Conservation (phyloP, 2,329 filamentous ascomycete genomes). For the Diplocarpon rosae region DNA sequence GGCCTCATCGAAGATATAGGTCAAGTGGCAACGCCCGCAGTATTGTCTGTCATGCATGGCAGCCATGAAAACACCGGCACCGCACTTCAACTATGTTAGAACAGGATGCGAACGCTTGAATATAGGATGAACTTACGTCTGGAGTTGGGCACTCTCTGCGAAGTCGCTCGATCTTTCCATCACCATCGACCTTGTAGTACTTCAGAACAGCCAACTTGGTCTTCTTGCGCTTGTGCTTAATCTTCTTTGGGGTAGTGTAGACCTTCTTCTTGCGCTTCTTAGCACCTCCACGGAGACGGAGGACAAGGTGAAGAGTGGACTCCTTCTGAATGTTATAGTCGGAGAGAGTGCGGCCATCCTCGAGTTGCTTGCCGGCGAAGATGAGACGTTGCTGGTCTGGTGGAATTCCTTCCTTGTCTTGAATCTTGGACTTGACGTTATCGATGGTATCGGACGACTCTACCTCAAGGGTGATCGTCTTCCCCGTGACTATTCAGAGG, state of each 20-base stretch:
- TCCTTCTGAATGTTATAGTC: conserved; percentile 99
- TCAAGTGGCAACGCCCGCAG: conserved; percentile 56
- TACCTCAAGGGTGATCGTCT: conserved; percentile 99
- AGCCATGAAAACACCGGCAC: conserved; percentile 99
- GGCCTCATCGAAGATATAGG: conserved; percentile 59
- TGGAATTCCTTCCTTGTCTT: conserved; percentile 99
- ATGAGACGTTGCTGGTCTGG: conserved; percentile 99
- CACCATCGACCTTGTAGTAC: conserved; percentile 99
- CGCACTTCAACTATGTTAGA: conserved; percentile 55
- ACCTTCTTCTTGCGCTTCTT: conserved; percentile 99
- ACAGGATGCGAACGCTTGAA: conserved; percentile 1
- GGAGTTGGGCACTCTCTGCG: conserved; percentile 93
- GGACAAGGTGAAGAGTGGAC: conserved; percentile 94
- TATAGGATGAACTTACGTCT: conserved; percentile 49
- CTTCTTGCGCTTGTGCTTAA: conserved; percentile 99
- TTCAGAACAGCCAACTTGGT: conserved; percentile 99
- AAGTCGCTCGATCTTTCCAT: conserved; percentile 99
- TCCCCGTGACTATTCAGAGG: conserved; percentile 55
- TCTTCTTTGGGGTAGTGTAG: conserved; percentile 99
- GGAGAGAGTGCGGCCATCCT: conserved; percentile 95
- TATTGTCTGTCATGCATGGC: conserved; percentile 97
- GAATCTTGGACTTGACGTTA: conserved; percentile 98
- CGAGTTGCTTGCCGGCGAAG: conserved; percentile 99
- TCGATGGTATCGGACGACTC: conserved; percentile 99
- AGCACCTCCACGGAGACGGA: conserved; percentile 93